Conservation (phyloP, 495 filamentous ascomycete species). For the Aspergillus haitiensis region DNA sequence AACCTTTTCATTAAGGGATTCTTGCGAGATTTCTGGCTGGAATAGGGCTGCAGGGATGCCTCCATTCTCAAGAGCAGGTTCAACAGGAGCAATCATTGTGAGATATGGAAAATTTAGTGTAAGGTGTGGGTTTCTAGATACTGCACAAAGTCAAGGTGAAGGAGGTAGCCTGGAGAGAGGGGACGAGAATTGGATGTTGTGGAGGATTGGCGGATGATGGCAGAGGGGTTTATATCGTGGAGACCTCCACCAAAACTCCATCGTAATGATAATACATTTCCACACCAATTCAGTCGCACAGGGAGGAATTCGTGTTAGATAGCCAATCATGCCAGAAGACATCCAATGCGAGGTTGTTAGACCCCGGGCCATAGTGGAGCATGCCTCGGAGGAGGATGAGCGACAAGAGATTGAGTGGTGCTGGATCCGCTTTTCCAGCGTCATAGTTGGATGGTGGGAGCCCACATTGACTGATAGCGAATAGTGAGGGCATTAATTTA, state of each 20-base stretch:
- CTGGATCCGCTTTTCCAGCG: conserved; percentile 5
- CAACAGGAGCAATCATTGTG: conserved; percentile 27
- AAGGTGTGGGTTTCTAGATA: too few relatives aligned
- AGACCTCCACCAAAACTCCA: too few relatives aligned
- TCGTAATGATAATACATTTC: background rate
- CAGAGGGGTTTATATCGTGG: conserved; percentile 5
- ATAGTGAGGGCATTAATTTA: background rate
- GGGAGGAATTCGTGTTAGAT: background rate
- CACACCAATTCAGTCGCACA: background rate
- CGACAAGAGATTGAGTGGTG: conserved; percentile 4
- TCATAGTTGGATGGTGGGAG: conserved; percentile 19
- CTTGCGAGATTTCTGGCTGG: conserved; percentile 9
- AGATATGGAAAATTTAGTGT: background rate
- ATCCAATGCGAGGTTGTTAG: conserved; percentile 2
- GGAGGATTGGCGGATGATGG: background rate
- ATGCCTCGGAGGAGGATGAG: conserved; percentile 10
- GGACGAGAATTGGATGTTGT: background rate
- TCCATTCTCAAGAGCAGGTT: conserved; percentile 17
- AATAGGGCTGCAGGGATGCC: conserved; percentile 19
- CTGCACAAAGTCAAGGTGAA: too few relatives aligned
- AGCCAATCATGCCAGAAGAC: conserved; percentile 4
- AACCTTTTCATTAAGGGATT: conserved; percentile 24
- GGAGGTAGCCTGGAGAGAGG: background rate
- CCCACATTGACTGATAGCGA: conserved; percentile 14
- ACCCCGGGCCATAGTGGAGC: conserved; percentile 12